These are phyloP conservation scores for Cucurbita pepo DNA, from an alignment of 306 rosid genomes.

Conservation along the genomic window DNA sequence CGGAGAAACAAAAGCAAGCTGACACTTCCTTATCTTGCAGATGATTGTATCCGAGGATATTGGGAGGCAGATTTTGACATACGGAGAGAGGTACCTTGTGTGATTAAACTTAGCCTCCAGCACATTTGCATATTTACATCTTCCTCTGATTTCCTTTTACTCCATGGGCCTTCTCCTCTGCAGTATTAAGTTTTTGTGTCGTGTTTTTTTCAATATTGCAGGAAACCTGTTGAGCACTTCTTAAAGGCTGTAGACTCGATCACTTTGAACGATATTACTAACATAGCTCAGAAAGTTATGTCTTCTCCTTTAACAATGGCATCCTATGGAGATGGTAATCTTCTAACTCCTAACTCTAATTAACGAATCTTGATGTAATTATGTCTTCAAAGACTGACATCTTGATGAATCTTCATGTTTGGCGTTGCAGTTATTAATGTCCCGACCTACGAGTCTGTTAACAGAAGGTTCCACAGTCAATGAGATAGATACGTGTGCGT, in stretches of 20 bases:
- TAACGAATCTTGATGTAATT: neutral
- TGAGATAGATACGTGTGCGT: constrained; percentile 18
- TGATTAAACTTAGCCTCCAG: neutral
- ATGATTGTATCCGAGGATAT: constrained; percentile 88
- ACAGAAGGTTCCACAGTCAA: constrained; percentile 47
- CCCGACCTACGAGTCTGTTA: constrained; percentile 68
- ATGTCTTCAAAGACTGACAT: neutral
- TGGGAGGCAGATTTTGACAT: constrained; percentile 91
- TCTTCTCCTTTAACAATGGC: constrained; percentile 96
- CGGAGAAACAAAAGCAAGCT: neutral
- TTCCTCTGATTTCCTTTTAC: neutral
- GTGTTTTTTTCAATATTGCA: constrained; percentile 17
- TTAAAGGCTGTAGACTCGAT: constrained; percentile 67
- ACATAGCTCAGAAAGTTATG: constrained; percentile 48
- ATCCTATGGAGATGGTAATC: constrained; percentile 79
- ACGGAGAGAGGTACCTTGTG: constrained; percentile 65
- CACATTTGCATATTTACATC: neutral
- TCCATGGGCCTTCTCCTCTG: neutral
- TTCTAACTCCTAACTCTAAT: neutral
- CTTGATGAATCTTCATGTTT: neutral
- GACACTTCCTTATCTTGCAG: constrained; percentile 20
- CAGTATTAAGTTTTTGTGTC: neutral
- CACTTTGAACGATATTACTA: constrained; percentile 50
- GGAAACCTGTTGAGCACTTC: constrained; percentile 83
- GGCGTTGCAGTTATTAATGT: constrained; percentile 53